A percentile compares a stretch with the other conserved stretches of the same genome.
Conservation (phyloP, 1,284 basidiomycete genomes). For the Ceratobasidium sp. region DNA sequence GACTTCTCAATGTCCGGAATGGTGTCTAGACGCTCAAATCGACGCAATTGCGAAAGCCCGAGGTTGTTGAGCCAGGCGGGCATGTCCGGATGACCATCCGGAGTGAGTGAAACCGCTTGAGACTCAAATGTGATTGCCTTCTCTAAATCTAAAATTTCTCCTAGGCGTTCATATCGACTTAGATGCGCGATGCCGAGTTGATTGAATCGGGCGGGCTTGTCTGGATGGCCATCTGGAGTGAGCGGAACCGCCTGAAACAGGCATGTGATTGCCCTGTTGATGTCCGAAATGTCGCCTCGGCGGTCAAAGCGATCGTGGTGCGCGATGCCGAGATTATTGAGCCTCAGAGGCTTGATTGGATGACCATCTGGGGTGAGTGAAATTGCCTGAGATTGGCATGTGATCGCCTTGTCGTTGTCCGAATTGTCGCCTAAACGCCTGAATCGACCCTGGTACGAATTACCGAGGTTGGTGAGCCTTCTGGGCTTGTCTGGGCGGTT, state of each 20-base stretch:
- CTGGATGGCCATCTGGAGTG: not conserved
- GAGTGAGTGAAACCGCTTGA: not conserved
- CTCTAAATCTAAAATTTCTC: conserved; percentile 1
- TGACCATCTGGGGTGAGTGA: not conserved
- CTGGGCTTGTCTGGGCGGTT: no score
- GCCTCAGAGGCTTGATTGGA: conserved; percentile 42
- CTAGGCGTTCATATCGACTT: not conserved
- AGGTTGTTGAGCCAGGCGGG: not conserved
- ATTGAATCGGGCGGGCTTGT: not conserved
- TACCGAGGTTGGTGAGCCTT: no score
- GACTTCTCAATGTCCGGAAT: not conserved
- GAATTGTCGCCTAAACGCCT: not conserved
- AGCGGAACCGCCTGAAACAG: not conserved
- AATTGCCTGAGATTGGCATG: not conserved
- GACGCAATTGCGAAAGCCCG: not conserved
- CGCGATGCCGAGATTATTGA: conserved; percentile 3
- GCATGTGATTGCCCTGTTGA: not conserved
- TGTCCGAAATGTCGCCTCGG: not conserved
- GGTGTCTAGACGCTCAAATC: not conserved
- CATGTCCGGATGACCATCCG: not conserved
- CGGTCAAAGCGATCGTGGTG: conserved; percentile 5
- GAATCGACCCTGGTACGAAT: no score
- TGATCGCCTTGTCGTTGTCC: not conserved
- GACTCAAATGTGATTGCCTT: not conserved
- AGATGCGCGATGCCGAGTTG: not conserved